Base-by-base conservation (phyloP, 2,329 filamentous ascomycete genomes). In the Sclerotinia sclerotiorum region DNA sequence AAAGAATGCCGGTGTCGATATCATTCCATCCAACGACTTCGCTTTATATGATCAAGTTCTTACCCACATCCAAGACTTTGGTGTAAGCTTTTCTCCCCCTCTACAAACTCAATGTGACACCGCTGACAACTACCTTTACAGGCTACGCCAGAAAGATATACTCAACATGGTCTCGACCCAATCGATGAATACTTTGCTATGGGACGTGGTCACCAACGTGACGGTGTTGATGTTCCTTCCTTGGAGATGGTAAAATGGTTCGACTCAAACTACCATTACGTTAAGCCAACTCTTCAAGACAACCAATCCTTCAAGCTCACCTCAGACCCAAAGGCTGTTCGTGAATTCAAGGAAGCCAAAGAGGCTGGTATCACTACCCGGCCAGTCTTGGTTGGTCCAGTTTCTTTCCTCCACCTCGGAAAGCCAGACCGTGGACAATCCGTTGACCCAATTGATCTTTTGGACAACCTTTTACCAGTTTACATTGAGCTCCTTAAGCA, bases 241-340 rank as follows among this genome's bases (percentile, higher is more conserved):
- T 85, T 97, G 83, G 95, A 99, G 88, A 99, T 99, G 95, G 95
- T 99, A 78, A 99, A 99, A 88, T 99, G 95, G 95, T 99, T 99
- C 81, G 95, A 99, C 87, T 97, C 93, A 74, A 99, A 99, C 91
- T 99, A 99, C 90, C 95, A 98, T 88, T 99, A 99, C 83, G 95
- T 98, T 84, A 98, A 98, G 90, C 95, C 95, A 73, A 97, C 95
- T 72, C 88, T 99, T 75, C 93, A 97, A 84, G 90, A 97, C 84
- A 91, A 92, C 87, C 95, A 99, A 88, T 90, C 87, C 79, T 99
- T 99, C 90, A 94, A 90, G 84, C 92, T 99, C 72, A 83, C 86
- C 72, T 83, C 87, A 76, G 90, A 90, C 82, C 93, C 95, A 81
- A 99, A 99, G 90, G 93, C 95, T 76, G 92, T 99, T 74, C 85